Evolutionary conservation across 768 basidiomycete species (phyloP).

Genomic region (Lactifluus pinguis): DNA sequence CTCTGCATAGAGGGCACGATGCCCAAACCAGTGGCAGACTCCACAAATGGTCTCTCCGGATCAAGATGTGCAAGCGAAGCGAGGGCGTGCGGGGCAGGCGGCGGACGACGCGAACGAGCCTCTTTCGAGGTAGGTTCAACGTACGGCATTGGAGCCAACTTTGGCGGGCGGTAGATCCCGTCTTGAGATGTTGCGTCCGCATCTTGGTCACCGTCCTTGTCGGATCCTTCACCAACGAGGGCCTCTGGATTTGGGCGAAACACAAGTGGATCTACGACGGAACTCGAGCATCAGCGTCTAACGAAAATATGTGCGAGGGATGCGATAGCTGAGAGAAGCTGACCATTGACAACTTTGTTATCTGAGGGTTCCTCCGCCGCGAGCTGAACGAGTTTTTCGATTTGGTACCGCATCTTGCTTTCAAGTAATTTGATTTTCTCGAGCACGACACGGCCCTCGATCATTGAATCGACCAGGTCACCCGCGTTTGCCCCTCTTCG

Average conservation of each 20-base stretch:
- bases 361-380: slow-evolving; percentile 49
- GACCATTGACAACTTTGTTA: slow-evolving; percentile 50
- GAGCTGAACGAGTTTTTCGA: slow-evolving; percentile 82
- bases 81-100: slow-evolving; percentile 57
- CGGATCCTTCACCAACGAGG: slow-evolving; percentile 39
- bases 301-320: not conserved
- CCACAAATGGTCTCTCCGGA: slow-evolving; percentile 54
- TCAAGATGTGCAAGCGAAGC: slow-evolving; percentile 41
- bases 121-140: slow-evolving; percentile 45
- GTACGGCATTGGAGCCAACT: slow-evolving; percentile 85
- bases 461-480: slow-evolving; percentile 70
- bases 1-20: slow-evolving; percentile 49
- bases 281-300: slow-evolving; percentile 1
- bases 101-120: slow-evolving; percentile 39
- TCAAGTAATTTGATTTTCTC: slow-evolving; percentile 87
- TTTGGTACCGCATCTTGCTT: slow-evolving; percentile 85
- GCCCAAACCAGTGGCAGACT: slow-evolving; percentile 68
- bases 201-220: slow-evolving; percentile 28
- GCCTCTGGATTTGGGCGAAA: slow-evolving; percentile 87
- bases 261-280: slow-evolving; percentile 66
- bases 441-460: slow-evolving; percentile 72
- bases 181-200: slow-evolving; percentile 26
- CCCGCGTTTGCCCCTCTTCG: slow-evolving; percentile 52
- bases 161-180: slow-evolving; percentile 76
- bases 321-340: slow-evolving; percentile 14